Base-by-base conservation (phyloP, 148 eudicot species). In the Amaranthus hypochondriacus region DNA sequence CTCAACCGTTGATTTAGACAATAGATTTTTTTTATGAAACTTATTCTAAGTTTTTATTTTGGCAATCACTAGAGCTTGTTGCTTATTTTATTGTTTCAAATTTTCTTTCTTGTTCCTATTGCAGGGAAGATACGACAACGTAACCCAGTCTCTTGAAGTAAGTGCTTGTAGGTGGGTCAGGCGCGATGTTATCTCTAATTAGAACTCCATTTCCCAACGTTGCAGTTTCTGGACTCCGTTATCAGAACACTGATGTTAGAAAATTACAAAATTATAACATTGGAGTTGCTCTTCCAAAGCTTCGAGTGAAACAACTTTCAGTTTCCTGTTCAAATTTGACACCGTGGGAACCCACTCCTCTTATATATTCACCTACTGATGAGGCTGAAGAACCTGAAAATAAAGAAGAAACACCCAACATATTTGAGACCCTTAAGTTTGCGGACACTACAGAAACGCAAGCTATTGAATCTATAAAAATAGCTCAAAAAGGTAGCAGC, bases 261-360 rank as follows among this genome's bases (percentile, higher is more conserved):
- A 74, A 66, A 28, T 74, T 55, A 51, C 13, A 83, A 50, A 85
- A 73, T 74, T 63, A 68, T 54, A 62, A 56, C 56, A 8, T 64
- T 44, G 43, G 72, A 50, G 53, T 60, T 73, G 75, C 74, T 44
- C 77, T 72, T 43, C 82, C 76, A 48, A 71, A 43, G 18, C 44
- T 59, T 73, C 74, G 48, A 55, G 28, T 11, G 62, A 79, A 78
- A 67, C 79, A 18, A 49, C 73, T 76, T 70, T 74, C 73, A 48
- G 66, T 85, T 77, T 73, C 62, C 77, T 88, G 88, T 81, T 73
- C 90, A 68, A 92, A 84, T 55, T 61, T 75, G 75, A 69, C 90
- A 6, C 87, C 87, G 68, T 92, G 96, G 92, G 97, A 95, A 83
- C 88, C 98, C 13, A 76, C 86, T 21, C 87, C 93, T 15, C 72